Conservation (phyloP, 306 rosid species). For the Cucurbita argyrosperma region DNA sequence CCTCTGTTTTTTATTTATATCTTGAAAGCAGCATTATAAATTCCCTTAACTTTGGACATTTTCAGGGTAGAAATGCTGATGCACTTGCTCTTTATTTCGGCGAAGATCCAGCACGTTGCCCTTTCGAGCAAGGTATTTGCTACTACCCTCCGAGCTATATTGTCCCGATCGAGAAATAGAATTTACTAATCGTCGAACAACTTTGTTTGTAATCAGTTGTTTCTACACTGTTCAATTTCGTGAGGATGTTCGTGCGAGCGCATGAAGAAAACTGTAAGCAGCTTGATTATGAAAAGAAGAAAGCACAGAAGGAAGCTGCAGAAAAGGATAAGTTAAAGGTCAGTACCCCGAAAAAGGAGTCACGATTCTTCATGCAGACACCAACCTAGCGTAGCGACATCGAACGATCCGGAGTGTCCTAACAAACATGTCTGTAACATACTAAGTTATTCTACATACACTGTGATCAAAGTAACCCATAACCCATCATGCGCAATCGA, state of each 20-base stretch:
- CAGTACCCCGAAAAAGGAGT: slow-evolving; percentile 26
- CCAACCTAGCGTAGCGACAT: slow-evolving; percentile 32
- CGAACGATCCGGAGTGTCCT: slow-evolving; percentile 11
- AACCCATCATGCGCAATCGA: background rate
- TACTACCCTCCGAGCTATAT: background rate
- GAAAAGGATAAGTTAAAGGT: slow-evolving; percentile 26
- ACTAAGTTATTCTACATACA: background rate
- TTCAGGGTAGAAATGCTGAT: slow-evolving; percentile 19
- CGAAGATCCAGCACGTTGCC: slow-evolving; percentile 15
- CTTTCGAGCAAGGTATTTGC: slow-evolving; percentile 13
- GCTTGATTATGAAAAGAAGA: slow-evolving; percentile 45
- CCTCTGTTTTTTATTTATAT: background rate
- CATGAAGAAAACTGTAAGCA: slow-evolving; percentile 55
- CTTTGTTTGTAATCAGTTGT: slow-evolving; percentile 27
- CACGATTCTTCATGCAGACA: slow-evolving; percentile 27
- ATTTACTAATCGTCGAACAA: background rate
- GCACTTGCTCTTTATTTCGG: slow-evolving; percentile 13
- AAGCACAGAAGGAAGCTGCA: slow-evolving; percentile 48
- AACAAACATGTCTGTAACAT: background rate
- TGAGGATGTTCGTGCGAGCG: slow-evolving; percentile 46
- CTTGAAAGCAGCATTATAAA: background rate
- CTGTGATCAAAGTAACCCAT: background rate
- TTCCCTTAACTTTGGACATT: background rate
- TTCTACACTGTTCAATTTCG: slow-evolving; percentile 45
- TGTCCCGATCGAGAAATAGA: background rate